Evolutionary conservation across 495 filamentous ascomycete species (phyloP), one percentile per base, ranked within the genome.

Genomic region (Xylaria intraflava): DNA sequence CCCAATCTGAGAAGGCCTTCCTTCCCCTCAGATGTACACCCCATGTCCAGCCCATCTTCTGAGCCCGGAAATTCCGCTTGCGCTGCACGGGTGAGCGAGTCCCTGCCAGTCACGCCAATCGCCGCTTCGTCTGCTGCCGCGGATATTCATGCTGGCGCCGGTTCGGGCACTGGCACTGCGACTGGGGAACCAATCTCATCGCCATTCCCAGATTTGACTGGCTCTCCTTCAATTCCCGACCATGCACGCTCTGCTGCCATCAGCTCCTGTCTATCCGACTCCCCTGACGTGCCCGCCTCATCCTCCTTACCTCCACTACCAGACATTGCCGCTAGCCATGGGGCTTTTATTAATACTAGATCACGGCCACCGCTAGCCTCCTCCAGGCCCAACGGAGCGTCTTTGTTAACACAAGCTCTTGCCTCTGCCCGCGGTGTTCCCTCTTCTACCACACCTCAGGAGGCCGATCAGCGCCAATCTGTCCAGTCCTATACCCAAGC

Each of bases 341-440:
- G 62, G 58, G 72, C 72, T 57, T 65, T 68, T 51, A 55, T 54
- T 31, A 68, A 74, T 71, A 78, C 74, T 68, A 74, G 73, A 60
- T 61, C 70, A 49, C 60, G 72, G 51, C 67, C 66, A 61, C 71
- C 71, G 61, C 53, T 68, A 40, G 62, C 59, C 52, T 60, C 58
- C 52, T 67, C 70, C 51, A 67, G 72, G 53, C 60, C 64, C 48
- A 68, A 65, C 60, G 75, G 72, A 46, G 69, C 72, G 50, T 78
- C 75, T 46, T 57, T 78, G 58, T 72, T 78, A 58, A 71, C 73
- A 48, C 71, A 77, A 65, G 75, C 73, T 65, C 67, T 78, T 55
- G 75, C 75, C 61, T 74, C 72, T 67, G 75, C 75, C 57, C 75
- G 75, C 62, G 75, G 75, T 58, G 76, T 77, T 38, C 65, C 56